Percentiles rank a stretch among this genome's conserved stretches.
Conservation (phyloP, 2,329 filamentous ascomycete species). For the Bipolaris victoriae region DNA sequence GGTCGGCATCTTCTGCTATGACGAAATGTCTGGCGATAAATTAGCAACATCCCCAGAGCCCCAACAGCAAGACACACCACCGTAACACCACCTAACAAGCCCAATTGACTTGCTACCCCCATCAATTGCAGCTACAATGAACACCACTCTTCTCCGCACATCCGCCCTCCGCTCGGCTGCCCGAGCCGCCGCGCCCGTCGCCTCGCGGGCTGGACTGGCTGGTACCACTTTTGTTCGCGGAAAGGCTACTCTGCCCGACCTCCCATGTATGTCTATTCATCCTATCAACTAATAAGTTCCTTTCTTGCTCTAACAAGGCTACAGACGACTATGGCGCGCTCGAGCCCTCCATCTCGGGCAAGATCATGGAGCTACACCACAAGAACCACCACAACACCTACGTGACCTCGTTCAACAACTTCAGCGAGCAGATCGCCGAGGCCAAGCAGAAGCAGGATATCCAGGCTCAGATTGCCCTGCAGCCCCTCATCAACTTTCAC, state of each 20-base stretch:
- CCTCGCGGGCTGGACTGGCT: constrained; percentile 67
- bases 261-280: constrained; percentile 66
- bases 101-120: constrained; percentile 28
- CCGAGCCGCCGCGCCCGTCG: constrained; percentile 68
- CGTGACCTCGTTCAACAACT: constrained; percentile 85
- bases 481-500: constrained; percentile 69
- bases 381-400: constrained; percentile 94
- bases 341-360: constrained; percentile 79
- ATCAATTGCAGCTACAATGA: constrained; percentile 63
- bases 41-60: constrained; percentile 18
- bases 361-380: constrained; percentile 98
- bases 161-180: constrained; percentile 73
- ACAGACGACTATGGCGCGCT: constrained; percentile 95
- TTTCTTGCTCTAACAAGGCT: constrained; percentile 8
- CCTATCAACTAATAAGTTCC: neutral
- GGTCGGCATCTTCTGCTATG: constrained; percentile 27
- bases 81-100: constrained; percentile 7
- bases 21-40: constrained; percentile 34
- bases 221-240: constrained; percentile 78
- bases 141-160: constrained; percentile 75
- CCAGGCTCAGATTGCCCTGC: constrained; percentile 60
- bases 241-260: constrained; percentile 93
- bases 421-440: constrained; percentile 71
- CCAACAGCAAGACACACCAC: constrained; percentile 7
- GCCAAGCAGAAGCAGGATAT: constrained; percentile 62